Evolutionary conservation across 2,329 filamentous ascomycete species (phyloP), one percentile per base, ranked within the genome.

Genomic region (Nemania diffusa): DNA sequence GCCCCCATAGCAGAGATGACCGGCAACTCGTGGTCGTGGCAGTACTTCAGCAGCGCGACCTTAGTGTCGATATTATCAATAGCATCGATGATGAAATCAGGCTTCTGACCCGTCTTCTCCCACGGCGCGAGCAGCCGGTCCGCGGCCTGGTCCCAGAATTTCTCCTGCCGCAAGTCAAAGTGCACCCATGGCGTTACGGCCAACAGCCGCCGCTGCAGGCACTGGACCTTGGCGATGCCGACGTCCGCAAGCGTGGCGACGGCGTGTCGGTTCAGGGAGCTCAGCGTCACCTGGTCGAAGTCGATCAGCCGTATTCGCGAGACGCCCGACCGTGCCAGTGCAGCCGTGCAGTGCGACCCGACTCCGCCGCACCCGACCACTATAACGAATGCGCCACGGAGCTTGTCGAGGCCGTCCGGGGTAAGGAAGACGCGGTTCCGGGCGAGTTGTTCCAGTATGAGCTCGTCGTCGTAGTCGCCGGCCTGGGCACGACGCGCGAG

Each of bases 41-140:
- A 99, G 81, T 97, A 97, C 74, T 93, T 90, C 46, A 99, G 84
- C 62, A 99, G 83, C 20, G 91, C 91, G 2, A 99, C 95, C 82
- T 99, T 99, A 61, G 93, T 97, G 58, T 97, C 93, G 69, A 99
- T 98, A 77, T 99, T 98, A 80, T 99, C 96, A 72, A 99, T 99
- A 24, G 95, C 97, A 80, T 99, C 96, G 40, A 99, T 88, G n/a
- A 99, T 89, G 75, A 91, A 99, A 74, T 95, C 91, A 1, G 94
- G 94, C 73, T 85, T 85, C 76, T 86, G 87, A 17, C 84, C 88
- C 5, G 80, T 83, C 48, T 81, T 82, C 29, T 83, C 80, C 90
- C 93, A 94, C 0, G 88, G 83, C 0, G 82, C 88, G 48, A 99
- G 82, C 69, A 97, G 82, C 11, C 81, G 78, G 6, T 87, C 85